These are phyloP conservation scores for Ophiobolus disseminans DNA, from an alignment of 2,329 filamentous ascomycete genomes.

Conservation along the genomic window DNA sequence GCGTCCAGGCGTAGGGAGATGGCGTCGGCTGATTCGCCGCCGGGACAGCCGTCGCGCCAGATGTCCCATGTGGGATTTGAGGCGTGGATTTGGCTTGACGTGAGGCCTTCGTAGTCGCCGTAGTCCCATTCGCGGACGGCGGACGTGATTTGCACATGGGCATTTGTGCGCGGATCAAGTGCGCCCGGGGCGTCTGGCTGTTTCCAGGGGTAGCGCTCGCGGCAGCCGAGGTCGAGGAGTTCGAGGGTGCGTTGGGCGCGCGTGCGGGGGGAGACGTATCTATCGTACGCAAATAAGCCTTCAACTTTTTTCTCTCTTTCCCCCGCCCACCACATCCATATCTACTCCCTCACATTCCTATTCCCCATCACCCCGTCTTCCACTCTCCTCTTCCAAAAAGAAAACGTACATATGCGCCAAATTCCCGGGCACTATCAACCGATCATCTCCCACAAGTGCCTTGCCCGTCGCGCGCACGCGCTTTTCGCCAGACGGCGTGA, in stretches of 20 bases:
- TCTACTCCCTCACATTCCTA: no score
- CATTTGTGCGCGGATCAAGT: conserved; percentile 44
- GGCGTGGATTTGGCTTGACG: conserved; percentile 43
- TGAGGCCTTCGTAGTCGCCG: conserved; percentile 67
- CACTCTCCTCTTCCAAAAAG: no score
- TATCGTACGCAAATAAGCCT: no score
- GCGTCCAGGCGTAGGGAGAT: conserved; percentile 75
- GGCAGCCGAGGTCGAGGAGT: conserved; percentile 76
- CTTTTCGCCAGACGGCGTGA: conserved; percentile 75
- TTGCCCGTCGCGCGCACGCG: conserved; percentile 71
- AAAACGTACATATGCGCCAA: conserved; percentile 77
- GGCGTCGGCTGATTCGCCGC: conserved; percentile 79
- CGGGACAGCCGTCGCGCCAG: conserved; percentile 83
- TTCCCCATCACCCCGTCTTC: no score
- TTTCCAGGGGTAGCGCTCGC: conserved; percentile 74
- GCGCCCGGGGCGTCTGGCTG: conserved; percentile 3
- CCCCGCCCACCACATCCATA: no score
- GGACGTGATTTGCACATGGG: conserved; percentile 59
- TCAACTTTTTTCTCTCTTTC: no score
- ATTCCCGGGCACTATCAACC: conserved; percentile 82
- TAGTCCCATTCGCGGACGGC: conserved; percentile 68
- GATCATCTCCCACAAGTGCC: conserved; percentile 82
- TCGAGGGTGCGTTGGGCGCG: conserved; percentile 91
- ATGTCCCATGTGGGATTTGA: conserved; percentile 78
- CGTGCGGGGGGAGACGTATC: conserved; percentile 84